Percentiles rank a stretch among this genome's conserved stretches.
These are phyloP conservation scores for Phytophthora pluvialis DNA, from an alignment of 352 stramenopile genomes.

Conservation along the genomic window DNA sequence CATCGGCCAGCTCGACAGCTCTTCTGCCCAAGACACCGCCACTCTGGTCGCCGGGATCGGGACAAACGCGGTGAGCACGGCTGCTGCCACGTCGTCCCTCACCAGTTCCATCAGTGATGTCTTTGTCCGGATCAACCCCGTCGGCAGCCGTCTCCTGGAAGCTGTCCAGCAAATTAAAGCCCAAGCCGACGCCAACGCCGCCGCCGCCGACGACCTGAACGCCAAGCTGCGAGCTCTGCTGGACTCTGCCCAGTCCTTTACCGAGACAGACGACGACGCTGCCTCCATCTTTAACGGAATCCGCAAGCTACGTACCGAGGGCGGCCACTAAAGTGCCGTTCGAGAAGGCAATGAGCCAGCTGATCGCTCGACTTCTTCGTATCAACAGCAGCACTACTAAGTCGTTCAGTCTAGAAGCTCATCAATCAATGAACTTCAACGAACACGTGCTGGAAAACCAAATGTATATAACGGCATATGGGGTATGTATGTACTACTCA, in stretches of 20 bases:
- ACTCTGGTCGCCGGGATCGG: slow-evolving; percentile 15
- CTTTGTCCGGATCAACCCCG: slow-evolving; percentile 6
- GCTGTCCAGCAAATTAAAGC: slow-evolving; percentile 10
- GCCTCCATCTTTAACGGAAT: slow-evolving; percentile 21
- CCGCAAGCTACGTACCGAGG: slow-evolving; percentile 20
- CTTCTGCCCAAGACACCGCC: slow-evolving; percentile 11
- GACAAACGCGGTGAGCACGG: slow-evolving; percentile 4
- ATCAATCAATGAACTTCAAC: slow-evolving; percentile 8
- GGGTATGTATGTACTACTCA: slow-evolving; percentile 22
- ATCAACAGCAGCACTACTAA: background rate
- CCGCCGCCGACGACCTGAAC: slow-evolving; percentile 24
- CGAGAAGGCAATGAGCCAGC: background rate
- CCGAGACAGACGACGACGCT: slow-evolving; percentile 10
- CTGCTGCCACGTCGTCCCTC: slow-evolving; percentile 16
- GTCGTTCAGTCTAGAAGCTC: background rate
- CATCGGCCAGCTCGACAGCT: slow-evolving; percentile 3
- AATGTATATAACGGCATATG: slow-evolving; percentile 39
- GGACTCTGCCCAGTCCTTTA: slow-evolving; percentile 7
- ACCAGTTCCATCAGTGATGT: slow-evolving; percentile 10
- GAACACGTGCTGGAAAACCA: slow-evolving; percentile 21
- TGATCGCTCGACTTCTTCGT: background rate
- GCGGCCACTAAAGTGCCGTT: slow-evolving; percentile 5
- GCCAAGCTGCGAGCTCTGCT: slow-evolving; percentile 20
- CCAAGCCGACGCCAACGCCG: slow-evolving; percentile 6
- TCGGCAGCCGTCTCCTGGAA: slow-evolving; percentile 1